These are phyloP conservation scores for Arachis hypogaea DNA, from an alignment of 306 rosid genomes.

Conservation along the genomic window DNA sequence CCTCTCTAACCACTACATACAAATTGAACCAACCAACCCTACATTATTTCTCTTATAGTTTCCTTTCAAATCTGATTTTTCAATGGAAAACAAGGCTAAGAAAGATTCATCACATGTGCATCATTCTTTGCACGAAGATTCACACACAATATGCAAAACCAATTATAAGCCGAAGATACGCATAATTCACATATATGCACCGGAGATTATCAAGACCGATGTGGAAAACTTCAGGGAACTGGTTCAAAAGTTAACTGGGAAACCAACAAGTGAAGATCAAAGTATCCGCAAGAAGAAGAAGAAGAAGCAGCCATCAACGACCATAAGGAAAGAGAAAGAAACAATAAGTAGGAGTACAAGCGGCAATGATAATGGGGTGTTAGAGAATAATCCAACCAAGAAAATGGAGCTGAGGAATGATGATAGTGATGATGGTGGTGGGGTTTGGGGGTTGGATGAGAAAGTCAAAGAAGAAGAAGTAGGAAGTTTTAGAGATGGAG, in stretches of 20 bases:
- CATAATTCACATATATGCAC: slow-evolving; percentile 87
- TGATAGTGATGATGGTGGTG: slow-evolving; percentile 35
- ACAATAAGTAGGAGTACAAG: too few species aligned
- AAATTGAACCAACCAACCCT: neutral
- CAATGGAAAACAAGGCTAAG: slow-evolving; percentile 49
- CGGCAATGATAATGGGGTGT: neutral
- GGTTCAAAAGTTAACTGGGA: slow-evolving; percentile 87
- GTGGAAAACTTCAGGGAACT: slow-evolving; percentile 77
- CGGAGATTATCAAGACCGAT: slow-evolving; percentile 87
- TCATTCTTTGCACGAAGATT: slow-evolving; percentile 50
- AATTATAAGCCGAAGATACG: slow-evolving; percentile 66
- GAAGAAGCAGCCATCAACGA: too few species aligned
- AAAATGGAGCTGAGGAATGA: slow-evolving; percentile 31
- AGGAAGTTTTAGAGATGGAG: slow-evolving; percentile 47
- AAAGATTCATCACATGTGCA: slow-evolving; percentile 41
- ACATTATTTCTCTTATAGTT: neutral
- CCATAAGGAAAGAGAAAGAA: neutral
- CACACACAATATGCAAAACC: slow-evolving; percentile 62
- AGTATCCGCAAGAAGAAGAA: slow-evolving; percentile 19
- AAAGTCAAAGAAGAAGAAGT: slow-evolving; percentile 43
- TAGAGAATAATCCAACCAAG: neutral
- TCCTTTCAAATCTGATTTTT: neutral
- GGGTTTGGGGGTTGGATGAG: slow-evolving; percentile 39
- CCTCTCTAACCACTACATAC: slow-evolving; percentile 8
- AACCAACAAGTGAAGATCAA: slow-evolving; percentile 47